These are phyloP conservation scores for Fonsecaea pugnacius DNA, from an alignment of 2,329 filamentous ascomycete species.

Conservation along the genomic window DNA sequence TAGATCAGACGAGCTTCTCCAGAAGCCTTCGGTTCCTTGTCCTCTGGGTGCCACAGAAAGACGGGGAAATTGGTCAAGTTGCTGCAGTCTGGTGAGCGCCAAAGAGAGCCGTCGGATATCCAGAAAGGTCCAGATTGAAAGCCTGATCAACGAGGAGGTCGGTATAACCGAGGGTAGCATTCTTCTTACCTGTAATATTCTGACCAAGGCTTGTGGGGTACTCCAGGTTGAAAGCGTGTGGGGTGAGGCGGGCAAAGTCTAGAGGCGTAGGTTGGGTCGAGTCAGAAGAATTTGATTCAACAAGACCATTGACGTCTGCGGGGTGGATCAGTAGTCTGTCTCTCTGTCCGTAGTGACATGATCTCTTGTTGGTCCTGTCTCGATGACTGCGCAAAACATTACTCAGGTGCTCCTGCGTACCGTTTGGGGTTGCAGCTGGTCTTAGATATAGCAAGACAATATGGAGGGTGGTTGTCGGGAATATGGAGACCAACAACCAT, in stretches of 20 bases:
- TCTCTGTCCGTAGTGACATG: neutral
- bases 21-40: neutral
- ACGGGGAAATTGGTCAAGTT: neutral
- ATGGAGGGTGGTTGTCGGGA: neutral
- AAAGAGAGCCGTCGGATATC: neutral
- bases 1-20: neutral
- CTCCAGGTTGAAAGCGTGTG: neutral
- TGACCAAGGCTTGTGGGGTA: neutral
- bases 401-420: neutral
- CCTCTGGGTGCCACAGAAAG: neutral
- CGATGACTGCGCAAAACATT: constrained; percentile 1
- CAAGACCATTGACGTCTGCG: neutral
- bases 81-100: neutral
- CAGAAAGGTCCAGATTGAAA: neutral
- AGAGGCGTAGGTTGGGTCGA: neutral
- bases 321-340: neutral
- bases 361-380: neutral
- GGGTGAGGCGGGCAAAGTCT: neutral
- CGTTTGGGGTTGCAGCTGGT: neutral
- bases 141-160: neutral
- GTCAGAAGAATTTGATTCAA: neutral
- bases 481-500: neutral
- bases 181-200: no score
- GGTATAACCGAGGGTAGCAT: constrained; percentile 2
- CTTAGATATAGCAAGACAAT: neutral